Evolutionary conservation across 2,329 filamentous ascomycete species (phyloP), one percentile per base, ranked within the genome.

Genomic region (Xylaria arbuscula): DNA sequence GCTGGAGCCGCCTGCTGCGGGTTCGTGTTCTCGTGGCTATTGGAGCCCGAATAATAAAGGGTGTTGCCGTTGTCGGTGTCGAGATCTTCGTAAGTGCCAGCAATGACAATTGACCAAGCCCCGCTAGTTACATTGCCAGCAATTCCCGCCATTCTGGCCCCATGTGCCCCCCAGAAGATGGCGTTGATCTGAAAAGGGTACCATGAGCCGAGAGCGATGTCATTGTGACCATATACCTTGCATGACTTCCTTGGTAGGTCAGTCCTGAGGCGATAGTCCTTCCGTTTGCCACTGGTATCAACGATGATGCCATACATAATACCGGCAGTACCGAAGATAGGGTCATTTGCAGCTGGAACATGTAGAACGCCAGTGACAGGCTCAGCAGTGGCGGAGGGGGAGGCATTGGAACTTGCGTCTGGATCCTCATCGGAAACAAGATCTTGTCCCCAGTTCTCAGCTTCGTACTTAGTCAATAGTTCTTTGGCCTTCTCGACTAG

Each of bases 151-250:
- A 73, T 74, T 1, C 67, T 63, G 17, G 62, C 55, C 19, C 66
- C 69, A n/a, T 78, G 76, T 1, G 74, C 76, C 3, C 76, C 76
- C 11, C 71, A 72, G n/a, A 74, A 72, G 3, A 77, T 69, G 1
- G 76, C 74, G 4, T 72, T 73, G 11, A 77, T 63, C 34, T 75
- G 73, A 8, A 69, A 70, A 1, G 75, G 71, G 13, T 70, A 78
- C 76, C 76, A 78, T 10, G 72, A 34, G 2, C 76, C 76, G 0
- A 75, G 63, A 2, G 62, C 19, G 17, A 77, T 69, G 2, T 40
- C 68, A 32, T 78, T 78, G 55, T 78, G 70, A 2, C 76, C 76
- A 10, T 69, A 76, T 0, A 72, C 67, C 19, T 76, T 76, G 2
- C 66, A 51, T 1, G 68, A 48, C 11, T 32, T 67, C 24, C 69